phyloP scores from a whole-genome alignment of 352 stramenopile species.

The Phytophthora constricta region DNA sequence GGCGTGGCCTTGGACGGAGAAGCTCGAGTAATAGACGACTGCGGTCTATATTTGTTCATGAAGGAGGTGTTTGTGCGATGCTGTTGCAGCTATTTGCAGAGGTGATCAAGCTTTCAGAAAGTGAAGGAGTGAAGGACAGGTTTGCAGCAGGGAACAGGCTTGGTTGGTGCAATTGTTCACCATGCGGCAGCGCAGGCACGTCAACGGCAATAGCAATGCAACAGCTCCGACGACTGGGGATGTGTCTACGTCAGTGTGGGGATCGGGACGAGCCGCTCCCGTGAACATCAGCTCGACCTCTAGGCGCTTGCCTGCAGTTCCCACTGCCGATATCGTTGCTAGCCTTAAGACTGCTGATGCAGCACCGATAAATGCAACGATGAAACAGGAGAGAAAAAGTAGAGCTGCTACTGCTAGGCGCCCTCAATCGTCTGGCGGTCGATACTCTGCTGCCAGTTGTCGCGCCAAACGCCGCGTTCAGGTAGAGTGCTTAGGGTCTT shows the following conservation, averaged over 20 bases:
- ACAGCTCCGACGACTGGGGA: constrained; percentile 1
- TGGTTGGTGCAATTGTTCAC: neutral
- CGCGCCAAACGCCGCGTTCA: constrained; percentile 39
- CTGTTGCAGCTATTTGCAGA: neutral
- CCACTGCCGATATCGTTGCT: no score
- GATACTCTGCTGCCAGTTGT: constrained; percentile 10
- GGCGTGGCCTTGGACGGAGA: constrained; percentile 5
- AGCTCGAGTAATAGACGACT: neutral
- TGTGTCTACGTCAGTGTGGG: constrained; percentile 11
- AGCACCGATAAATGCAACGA: neutral
- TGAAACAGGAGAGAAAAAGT: constrained; percentile 9
- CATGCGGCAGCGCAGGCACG: constrained; percentile 58
- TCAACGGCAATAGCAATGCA: constrained; percentile 64
- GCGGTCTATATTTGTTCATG: constrained; percentile 28
- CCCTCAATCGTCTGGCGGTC: constrained; percentile 10
- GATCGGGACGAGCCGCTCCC: constrained; percentile 19
- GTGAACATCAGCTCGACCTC: constrained; percentile 17
- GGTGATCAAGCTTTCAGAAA: neutral
- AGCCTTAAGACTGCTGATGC: neutral
- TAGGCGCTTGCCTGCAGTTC: constrained; percentile 6
- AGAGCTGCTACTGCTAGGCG: constrained; percentile 32
- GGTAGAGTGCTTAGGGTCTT: constrained; percentile 20
- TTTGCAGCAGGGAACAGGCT: neutral
- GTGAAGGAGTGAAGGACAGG: neutral
- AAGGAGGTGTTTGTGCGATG: constrained; percentile 12